Conservation (phyloP, 2,329 filamentous ascomycete species). For the Sclerotinia borealis region DNA sequence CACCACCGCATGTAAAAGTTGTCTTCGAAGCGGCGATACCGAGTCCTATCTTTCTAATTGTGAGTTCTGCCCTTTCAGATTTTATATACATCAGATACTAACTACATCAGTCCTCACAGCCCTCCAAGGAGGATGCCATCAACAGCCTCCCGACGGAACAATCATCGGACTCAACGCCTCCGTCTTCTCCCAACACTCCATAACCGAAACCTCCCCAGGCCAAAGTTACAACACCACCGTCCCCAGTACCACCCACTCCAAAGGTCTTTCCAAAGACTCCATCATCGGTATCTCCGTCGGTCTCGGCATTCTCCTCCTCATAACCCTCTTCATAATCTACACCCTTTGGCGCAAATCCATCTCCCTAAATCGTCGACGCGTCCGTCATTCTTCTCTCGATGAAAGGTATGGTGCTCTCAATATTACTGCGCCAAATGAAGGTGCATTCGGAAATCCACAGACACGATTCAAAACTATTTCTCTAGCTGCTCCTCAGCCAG, state of each 20-base stretch:
- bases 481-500: not conserved
- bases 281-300: slow-evolving; percentile 28
- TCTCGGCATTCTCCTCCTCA: slow-evolving; percentile 15
- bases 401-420: slow-evolving; percentile 5
- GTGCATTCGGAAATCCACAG: not conserved
- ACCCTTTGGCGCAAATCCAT: not conserved
- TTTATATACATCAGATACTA: not conserved
- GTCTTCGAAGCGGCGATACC: slow-evolving; percentile 11
- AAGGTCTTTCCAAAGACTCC: slow-evolving; percentile 16
- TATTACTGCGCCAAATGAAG: slow-evolving; percentile 6
- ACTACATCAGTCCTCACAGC: not conserved
- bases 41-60: slow-evolving; percentile 22
- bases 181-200: slow-evolving; percentile 24
- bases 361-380: not conserved
- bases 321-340: not conserved
- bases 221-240: slow-evolving; percentile 11
- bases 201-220: slow-evolving; percentile 22
- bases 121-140: slow-evolving; percentile 25
- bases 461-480: not conserved
- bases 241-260: slow-evolving; percentile 7
- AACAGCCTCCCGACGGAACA: slow-evolving; percentile 20
- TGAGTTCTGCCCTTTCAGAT: slow-evolving; percentile 5
- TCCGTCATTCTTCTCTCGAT: not conserved
- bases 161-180: slow-evolving; percentile 25
- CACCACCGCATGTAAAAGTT: slow-evolving; percentile 14